phyloP scores from a whole-genome alignment of 148 eudicot genomes.

The Amaranthus hypochondriacus region DNA sequence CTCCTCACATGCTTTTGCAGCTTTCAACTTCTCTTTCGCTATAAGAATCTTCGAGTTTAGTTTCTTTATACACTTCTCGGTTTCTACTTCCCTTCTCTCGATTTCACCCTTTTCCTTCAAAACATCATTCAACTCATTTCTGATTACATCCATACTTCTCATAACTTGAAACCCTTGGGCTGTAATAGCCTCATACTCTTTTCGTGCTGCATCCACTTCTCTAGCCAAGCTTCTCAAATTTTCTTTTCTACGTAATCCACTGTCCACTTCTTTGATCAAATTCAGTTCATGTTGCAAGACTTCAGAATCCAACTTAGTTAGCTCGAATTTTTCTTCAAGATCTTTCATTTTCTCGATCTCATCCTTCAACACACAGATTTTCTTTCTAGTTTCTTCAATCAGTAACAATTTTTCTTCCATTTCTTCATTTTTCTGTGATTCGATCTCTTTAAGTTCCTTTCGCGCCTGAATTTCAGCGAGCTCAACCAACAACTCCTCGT shows the following conservation, averaged over 20 bases:
- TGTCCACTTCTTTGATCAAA: constrained; percentile 48
- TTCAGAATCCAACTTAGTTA: constrained; percentile 41
- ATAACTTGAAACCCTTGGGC: constrained; percentile 55
- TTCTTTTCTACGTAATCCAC: constrained; percentile 13
- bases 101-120: constrained; percentile 33
- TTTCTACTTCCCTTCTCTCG: constrained; percentile 42
- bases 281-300: constrained; percentile 51
- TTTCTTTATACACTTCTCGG: constrained; percentile 38
- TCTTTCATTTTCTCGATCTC: constrained; percentile 39
- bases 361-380: constrained; percentile 32
- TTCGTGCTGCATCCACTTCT: constrained; percentile 42
- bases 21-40: constrained; percentile 55
- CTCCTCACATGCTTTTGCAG: constrained; percentile 44
- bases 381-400: constrained; percentile 45
- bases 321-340: constrained; percentile 42
- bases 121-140: constrained; percentile 43
- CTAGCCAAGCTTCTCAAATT: constrained; percentile 10
- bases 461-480: constrained; percentile 76
- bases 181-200: constrained; percentile 42
- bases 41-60: constrained; percentile 61
- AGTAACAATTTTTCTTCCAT: constrained; percentile 26
- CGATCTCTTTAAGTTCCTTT: constrained; percentile 60
- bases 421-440: constrained; percentile 52
- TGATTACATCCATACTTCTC: constrained; percentile 63
- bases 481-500: constrained; percentile 80